Conservation (phyloP, 257 asterid species). For the Salvia miltiorrhiza region DNA sequence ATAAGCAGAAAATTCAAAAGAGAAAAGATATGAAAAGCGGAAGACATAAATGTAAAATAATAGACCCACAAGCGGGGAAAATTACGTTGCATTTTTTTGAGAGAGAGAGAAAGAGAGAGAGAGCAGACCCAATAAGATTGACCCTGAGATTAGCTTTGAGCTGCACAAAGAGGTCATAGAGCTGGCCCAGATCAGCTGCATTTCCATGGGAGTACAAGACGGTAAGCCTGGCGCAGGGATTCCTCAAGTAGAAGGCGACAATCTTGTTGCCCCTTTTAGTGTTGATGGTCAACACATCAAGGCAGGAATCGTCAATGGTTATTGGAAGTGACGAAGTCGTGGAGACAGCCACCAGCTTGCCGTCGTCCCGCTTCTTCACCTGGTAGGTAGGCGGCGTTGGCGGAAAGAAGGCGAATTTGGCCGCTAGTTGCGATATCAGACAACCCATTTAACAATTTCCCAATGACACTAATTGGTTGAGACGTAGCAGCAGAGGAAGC, state of each 20-base stretch:
- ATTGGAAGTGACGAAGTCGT: slow-evolving; percentile 67
- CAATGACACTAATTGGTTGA: background rate
- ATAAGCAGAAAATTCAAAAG: background rate
- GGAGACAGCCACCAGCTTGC: slow-evolving; percentile 71
- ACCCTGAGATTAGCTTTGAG: slow-evolving; percentile 95
- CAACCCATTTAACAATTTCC: slow-evolving; percentile 84
- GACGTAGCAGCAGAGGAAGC: background rate
- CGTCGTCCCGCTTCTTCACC: slow-evolving; percentile 71
- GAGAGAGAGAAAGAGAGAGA: slow-evolving; percentile 3
- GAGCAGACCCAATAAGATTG: slow-evolving; percentile 82
- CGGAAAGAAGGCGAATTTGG: slow-evolving; percentile 95
- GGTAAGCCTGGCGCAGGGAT: slow-evolving; percentile 87
- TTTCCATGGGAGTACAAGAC: slow-evolving; percentile 90
- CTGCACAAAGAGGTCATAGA: slow-evolving; percentile 91
- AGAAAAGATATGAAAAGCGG: background rate
- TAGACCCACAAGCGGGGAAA: background rate
- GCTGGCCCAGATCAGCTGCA: slow-evolving; percentile 99
- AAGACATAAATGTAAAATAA: background rate
- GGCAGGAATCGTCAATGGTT: slow-evolving; percentile 62
- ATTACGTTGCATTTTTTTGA: too few species aligned
- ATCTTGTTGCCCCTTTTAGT: slow-evolving; percentile 91
- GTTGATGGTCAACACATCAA: slow-evolving; percentile 61
- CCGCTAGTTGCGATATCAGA: slow-evolving; percentile 79
- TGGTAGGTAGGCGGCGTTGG: slow-evolving; percentile 92
- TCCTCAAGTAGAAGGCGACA: slow-evolving; percentile 80